Conservation (phyloP, 2,329 filamentous ascomycete genomes). For the Aspergillus tanneri region DNA sequence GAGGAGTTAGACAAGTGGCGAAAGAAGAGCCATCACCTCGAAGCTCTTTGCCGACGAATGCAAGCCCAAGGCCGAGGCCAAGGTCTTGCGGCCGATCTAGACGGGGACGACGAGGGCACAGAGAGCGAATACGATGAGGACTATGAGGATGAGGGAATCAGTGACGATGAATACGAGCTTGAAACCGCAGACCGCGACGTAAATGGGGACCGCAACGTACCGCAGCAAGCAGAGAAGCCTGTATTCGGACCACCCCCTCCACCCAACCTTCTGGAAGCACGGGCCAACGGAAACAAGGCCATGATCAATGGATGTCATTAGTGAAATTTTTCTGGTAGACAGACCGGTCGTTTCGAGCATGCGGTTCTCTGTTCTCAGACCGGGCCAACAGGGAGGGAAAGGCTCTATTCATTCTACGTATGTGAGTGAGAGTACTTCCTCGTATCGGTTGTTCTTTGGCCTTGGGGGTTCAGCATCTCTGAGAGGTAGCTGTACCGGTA, state of each 20-base stretch:
- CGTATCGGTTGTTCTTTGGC: no score
- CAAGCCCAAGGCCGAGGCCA: constrained; percentile 87
- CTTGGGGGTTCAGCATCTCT: no score
- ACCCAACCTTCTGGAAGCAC: constrained; percentile 49
- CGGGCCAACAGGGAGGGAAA: no score
- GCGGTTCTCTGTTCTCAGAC: no score
- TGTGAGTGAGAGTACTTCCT: no score
- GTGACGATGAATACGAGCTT: constrained; percentile 55
- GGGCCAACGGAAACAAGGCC: constrained; percentile 45
- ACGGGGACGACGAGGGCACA: constrained; percentile 46
- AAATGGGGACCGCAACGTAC: constrained; percentile 26
- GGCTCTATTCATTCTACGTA: no score
- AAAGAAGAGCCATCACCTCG: constrained; percentile 85
- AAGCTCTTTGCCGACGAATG: constrained; percentile 93
- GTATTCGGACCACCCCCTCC: constrained; percentile 53
- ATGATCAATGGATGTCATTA: constrained; percentile 45
- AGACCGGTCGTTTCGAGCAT: no score
- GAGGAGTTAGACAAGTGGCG: constrained; percentile 75
- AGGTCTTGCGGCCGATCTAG: constrained; percentile 61
- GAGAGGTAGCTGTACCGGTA: no score
- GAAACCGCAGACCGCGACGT: constrained; percentile 33
- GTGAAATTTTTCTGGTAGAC: constrained; percentile 2
- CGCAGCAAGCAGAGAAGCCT: constrained; percentile 39
- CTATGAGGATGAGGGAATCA: constrained; percentile 63
- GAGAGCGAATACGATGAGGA: constrained; percentile 56